Conservation (phyloP, 169 alveolate genomes). For the Plasmodium coatneyi region DNA sequence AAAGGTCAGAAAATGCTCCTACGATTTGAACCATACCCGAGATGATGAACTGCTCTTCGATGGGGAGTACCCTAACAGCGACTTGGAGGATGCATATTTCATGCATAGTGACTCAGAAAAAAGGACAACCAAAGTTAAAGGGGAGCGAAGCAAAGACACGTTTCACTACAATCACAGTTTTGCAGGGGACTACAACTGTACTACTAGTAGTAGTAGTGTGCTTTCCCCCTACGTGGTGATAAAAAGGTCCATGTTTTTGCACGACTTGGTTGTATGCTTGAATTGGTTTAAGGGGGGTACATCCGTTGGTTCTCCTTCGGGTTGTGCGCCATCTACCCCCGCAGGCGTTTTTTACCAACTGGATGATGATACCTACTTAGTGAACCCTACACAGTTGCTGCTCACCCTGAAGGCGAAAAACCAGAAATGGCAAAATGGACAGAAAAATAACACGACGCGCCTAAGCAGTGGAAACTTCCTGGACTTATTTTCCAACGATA, state of each 20-base stretch:
- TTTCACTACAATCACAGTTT: not conserved
- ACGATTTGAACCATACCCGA: not conserved
- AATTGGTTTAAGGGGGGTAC: constrained; percentile 23
- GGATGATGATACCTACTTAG: constrained; percentile 34
- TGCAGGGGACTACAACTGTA: not conserved
- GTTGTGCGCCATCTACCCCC: not conserved
- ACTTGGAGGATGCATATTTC: not conserved
- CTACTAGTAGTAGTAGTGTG: no score
- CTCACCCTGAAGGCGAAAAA: constrained; percentile 4
- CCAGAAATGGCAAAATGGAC: not conserved
- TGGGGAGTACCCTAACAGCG: not conserved
- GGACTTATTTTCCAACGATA: constrained; percentile 45
- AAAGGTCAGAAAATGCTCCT: not conserved
- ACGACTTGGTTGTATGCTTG: constrained; percentile 60
- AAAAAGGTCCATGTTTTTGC: constrained; percentile 47
- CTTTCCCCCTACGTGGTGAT: constrained; percentile 14
- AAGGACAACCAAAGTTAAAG: not conserved
- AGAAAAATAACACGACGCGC: not conserved
- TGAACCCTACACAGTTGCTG: constrained; percentile 44
- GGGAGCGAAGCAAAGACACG: not conserved
- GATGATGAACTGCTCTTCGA: not conserved
- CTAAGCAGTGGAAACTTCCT: constrained; percentile 9
- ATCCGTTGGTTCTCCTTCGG: not conserved
- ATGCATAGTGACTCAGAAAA: not conserved
- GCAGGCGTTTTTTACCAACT: constrained; percentile 48